Evolutionary conservation across 805 yeast species (phyloP).

Genomic region (Starmerella stigmatis): DNA sequence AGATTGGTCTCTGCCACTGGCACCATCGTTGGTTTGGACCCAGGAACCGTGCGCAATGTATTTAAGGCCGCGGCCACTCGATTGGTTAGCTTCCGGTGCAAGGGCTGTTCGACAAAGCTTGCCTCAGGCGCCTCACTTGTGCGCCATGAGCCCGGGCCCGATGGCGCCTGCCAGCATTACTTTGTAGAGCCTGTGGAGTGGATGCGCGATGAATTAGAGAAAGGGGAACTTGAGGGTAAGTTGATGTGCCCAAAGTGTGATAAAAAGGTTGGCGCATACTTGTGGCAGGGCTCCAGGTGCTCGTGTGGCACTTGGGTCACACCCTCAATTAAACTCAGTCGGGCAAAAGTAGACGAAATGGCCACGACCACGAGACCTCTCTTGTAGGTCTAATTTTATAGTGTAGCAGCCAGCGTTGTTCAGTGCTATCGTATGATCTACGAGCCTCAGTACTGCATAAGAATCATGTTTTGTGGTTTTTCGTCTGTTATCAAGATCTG

Average conservation of each 20-base stretch:
- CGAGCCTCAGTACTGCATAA: too few relatives aligned
- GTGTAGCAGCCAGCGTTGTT: too few relatives aligned
- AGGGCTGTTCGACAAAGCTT: slow-evolving; percentile 62
- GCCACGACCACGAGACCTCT: slow-evolving; percentile 7
- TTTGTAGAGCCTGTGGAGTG: slow-evolving; percentile 83
- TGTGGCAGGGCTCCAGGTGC: slow-evolving; percentile 91
- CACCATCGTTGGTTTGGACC: not conserved
- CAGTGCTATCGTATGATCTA: too few relatives aligned
- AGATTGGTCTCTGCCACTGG: not conserved
- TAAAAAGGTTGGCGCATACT: slow-evolving; percentile 79
- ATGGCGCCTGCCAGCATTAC: slow-evolving; percentile 58
- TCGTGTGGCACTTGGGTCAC: slow-evolving; percentile 93
- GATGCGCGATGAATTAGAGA: slow-evolving; percentile 75
- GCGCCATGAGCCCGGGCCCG: slow-evolving; percentile 35
- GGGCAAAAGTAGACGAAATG: slow-evolving; percentile 69
- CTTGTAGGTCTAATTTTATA: too few relatives aligned
- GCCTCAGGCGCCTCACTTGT: slow-evolving; percentile 56
- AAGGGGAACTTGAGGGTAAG: slow-evolving; percentile 76
- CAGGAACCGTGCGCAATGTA: slow-evolving; percentile 6
- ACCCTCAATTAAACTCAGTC: slow-evolving; percentile 76
- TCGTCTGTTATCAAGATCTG: too few relatives aligned
- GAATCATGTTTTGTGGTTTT: too few relatives aligned
- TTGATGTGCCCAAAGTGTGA: slow-evolving; percentile 75
- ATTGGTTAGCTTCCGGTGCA: slow-evolving; percentile 47
- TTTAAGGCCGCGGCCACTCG: slow-evolving; percentile 18